Evolutionary conservation across 2,329 filamentous ascomycete genomes (phyloP), one percentile per base, ranked within the genome.

Genomic region (Trichoderma oligosporum): DNA sequence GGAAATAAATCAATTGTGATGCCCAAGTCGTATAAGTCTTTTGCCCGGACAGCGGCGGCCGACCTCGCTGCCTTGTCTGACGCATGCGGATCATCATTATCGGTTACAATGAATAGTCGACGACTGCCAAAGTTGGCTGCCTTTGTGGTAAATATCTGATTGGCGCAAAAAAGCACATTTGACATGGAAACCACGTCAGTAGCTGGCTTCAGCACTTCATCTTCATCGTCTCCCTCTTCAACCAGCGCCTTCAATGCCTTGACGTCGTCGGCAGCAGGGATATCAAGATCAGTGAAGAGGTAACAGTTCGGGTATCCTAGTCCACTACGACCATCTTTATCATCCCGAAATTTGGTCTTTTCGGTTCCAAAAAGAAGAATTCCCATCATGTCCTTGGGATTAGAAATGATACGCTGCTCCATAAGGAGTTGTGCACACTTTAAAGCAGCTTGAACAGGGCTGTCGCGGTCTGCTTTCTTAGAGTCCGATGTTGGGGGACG

Each of bases 391-490:
- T 99, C 94, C 67, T 87, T 92, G 1, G 94, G 94, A 61, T 92
- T 93, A 3, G 93, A 93, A 65, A 99, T 97, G 72, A 99, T 97
- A 65, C 94, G 90, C 75, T 97, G 93, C 74, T 97, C 91, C 90
- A 99, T 97, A 53, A 99, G 79, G 67, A 91, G 85, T 67, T 96
- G 96, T 58, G 93, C 94, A 66, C 91, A 97, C 78, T 96, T 96
- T 48, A 99, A 75, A 4, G 94, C 92, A 14, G 93, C 92, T 52
- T 87, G 81, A 1, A 91, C 80, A 4, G 93, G 85, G 42, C 88
- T 92, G 66, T 93, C 89, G 57, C 79, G 84, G 62, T 89, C 87
- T 41, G 85, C 83, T 70, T 91, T 93, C 73, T 89, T 96, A 49
- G 85, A 82, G 60, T 82, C 79, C 6, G 80, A 80, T 2, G 79